Evolutionary conservation across 345 rosid species (phyloP), one percentile per base, ranked within the genome.

Genomic region (Eutrema japonicum): DNA sequence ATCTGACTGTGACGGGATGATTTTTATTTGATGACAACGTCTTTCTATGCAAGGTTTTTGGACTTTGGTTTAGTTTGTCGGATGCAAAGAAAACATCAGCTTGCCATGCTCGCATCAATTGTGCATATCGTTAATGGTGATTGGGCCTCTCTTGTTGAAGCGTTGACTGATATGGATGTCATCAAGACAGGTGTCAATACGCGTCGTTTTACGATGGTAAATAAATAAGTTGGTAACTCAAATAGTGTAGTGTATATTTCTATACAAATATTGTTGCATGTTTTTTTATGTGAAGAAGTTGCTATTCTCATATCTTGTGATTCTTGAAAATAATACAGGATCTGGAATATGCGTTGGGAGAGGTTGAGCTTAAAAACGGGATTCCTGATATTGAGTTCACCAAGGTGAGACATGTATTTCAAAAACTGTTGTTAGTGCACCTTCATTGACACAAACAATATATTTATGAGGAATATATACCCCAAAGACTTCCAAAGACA

Each of bases 311-410:
- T 64, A 26, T 50, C 65, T 67, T 46, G 38, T 53, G 46, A 66
- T 64, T 62, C 68, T 50, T 64, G 26, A 55, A 74, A 76, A 71
- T 64, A 47, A 64, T 81, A 64, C 86, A 93, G 97, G 97, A 93
- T 81, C 83, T 93, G 83, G 96, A 93, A 77, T 84, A 79, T 82
- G 84, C 92, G 16, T 76, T 89, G 80, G 98, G 92, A 61, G 95
- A 87, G 80, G 94, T 91, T 64, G 83, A 91, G 75, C 83, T 88
- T 77, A 86, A 68, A 65, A 88, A 89, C 54, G 95, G 97, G 70
- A 87, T 93, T 75, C 96, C 97, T 80, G 91, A 91, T 87, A 85
- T 93, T 71, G 92, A 93, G 76, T 93, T 93, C 86, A 93, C 94
- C 73, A 79, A 87, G 87, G 98, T 91, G 80, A 91, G 92, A 47